phyloP scores from a whole-genome alignment of 2,329 filamentous ascomycete species.

The Verticillium isaacii region DNA sequence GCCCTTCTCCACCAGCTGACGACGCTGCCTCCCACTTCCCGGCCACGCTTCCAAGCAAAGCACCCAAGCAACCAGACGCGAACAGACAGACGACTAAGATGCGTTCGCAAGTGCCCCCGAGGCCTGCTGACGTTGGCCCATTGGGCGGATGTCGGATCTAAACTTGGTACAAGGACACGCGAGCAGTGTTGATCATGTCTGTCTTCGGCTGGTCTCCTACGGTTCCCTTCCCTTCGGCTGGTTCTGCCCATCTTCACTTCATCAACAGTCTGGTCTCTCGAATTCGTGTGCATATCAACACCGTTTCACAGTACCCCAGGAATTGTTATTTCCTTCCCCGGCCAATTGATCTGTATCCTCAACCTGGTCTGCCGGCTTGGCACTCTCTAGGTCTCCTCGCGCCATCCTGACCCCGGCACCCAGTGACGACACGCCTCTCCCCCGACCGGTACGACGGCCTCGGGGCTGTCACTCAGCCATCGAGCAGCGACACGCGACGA shows the following conservation, averaged over 20 bases:
- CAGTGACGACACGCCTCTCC: no score
- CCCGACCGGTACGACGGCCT: no score
- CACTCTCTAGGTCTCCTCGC: no score
- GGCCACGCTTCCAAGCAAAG: not conserved
- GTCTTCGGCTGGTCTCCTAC: not conserved
- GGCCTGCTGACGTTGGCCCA: not conserved
- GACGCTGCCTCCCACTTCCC: not conserved
- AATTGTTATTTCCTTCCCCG: no score
- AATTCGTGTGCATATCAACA: no score
- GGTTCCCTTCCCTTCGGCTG: not conserved
- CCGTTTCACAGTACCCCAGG: no score
- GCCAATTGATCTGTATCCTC: no score
- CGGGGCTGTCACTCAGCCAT: no score
- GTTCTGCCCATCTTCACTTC: not conserved
- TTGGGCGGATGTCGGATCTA: not conserved
- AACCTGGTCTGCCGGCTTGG: no score
- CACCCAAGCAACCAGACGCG: not conserved
- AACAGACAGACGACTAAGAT: not conserved
- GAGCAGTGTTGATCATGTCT: not conserved
- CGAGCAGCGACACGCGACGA: no score
- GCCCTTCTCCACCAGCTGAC: not conserved
- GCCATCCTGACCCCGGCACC: no score
- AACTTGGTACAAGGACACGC: not conserved
- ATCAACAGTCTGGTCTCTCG: not conserved
- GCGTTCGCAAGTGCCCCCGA: not conserved